Evolutionary conservation across 129 eudicot genomes (phyloP).

Genomic region (Saussurea involucrata): DNA sequence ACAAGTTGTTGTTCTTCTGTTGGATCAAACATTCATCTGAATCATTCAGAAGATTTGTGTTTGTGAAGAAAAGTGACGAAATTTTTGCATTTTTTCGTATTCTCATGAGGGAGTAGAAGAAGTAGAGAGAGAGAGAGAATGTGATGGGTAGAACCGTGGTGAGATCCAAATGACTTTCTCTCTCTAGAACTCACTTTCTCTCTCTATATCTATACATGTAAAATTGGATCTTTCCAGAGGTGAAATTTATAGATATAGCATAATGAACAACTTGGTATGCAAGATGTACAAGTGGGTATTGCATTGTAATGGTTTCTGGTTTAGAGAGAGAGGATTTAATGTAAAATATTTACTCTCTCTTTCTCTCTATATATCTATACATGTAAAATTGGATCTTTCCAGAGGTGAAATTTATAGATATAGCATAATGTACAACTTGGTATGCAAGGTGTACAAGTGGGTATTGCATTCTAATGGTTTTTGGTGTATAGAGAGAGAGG

Average conservation of each 20-base stretch:
- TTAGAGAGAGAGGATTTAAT: neutral
- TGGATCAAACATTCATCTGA: neutral
- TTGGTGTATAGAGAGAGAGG: neutral
- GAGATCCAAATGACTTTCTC: neutral
- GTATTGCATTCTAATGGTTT: neutral
- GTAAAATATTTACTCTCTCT: neutral
- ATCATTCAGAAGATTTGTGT: slow-evolving; percentile 17
- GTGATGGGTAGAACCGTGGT: neutral
- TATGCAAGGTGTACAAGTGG: neutral
- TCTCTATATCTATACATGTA: neutral
- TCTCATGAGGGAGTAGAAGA: slow-evolving; percentile 2
- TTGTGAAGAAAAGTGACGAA: slow-evolving; percentile 5
- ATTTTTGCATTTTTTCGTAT: slow-evolving; percentile 23
- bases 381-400: neutral
- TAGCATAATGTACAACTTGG: neutral
- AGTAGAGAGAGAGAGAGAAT: neutral
- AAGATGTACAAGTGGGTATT: neutral
- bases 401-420: neutral
- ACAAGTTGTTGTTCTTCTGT: slow-evolving; percentile 30
- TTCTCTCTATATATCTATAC: neutral
- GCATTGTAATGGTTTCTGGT: neutral
- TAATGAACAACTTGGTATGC: neutral
- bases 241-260: neutral
- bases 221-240: neutral
- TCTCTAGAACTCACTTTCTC: neutral